Evolutionary conservation across 768 basidiomycete species (phyloP).

Genomic region (Baorangia bicolor): DNA sequence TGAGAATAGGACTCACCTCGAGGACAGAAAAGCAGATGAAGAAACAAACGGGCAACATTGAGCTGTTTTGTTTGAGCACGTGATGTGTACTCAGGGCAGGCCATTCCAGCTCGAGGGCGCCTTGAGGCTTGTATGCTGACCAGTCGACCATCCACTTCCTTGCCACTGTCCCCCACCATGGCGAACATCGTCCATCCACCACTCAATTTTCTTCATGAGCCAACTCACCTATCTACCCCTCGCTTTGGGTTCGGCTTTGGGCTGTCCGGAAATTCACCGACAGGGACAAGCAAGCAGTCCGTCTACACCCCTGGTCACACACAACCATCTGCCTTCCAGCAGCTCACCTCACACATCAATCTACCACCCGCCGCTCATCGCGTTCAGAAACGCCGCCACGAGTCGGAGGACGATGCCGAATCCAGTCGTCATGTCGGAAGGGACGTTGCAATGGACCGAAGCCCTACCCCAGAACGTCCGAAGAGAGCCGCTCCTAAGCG

Average conservation of each 20-base stretch:
- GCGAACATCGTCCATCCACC: conserved; percentile 70
- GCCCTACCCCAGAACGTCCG: conserved; percentile 78
- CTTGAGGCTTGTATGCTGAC: conserved; percentile 13
- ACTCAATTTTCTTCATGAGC: conserved; percentile 59
- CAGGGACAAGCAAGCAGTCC: conserved; percentile 47
- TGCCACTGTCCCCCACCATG: conserved; percentile 45
- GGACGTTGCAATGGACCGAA: conserved; percentile 81
- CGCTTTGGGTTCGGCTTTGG: conserved; percentile 77
- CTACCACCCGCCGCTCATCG: conserved; percentile 41
- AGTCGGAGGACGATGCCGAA: conserved; percentile 66
- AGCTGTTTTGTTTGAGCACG: conserved; percentile 29
- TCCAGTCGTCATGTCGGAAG: conserved; percentile 34
- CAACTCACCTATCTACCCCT: conserved; percentile 59
- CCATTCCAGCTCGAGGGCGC: conserved; percentile 1
- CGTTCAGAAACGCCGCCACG: conserved; percentile 61
- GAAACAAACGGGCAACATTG: conserved; percentile 6
- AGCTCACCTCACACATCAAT: conserved; percentile 51
- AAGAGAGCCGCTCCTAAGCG: conserved; percentile 72
- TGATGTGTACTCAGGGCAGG: conserved; percentile 38
- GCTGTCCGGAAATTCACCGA: conserved; percentile 45
- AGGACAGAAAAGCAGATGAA: background rate
- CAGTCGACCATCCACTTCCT: background rate
- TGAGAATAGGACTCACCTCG: conserved; percentile 33
- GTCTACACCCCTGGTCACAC: conserved; percentile 39
- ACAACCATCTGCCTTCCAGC: conserved; percentile 51